These are phyloP conservation scores for Pseudozyma sp. DNA, from an alignment of 1,284 basidiomycete genomes.

Conservation along the genomic window DNA sequence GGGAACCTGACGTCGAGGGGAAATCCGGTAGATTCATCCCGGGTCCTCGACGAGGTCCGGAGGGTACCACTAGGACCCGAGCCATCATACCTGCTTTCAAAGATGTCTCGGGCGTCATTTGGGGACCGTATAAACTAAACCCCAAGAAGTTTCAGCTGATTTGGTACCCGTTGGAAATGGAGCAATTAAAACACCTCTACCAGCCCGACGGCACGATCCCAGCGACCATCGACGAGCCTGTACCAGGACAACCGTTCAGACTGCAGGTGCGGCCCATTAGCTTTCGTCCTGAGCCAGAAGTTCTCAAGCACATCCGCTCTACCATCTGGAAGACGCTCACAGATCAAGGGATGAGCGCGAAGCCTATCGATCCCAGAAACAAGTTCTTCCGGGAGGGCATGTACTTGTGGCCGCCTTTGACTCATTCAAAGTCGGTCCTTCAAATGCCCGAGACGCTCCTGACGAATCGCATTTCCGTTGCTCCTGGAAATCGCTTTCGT, in stretches of 20 bases:
- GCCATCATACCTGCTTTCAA: no score
- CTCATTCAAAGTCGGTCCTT: not conserved
- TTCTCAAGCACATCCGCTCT: not conserved
- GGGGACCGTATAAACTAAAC: no score
- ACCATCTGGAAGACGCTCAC: not conserved
- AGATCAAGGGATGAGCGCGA: not conserved
- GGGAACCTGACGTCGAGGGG: no score
- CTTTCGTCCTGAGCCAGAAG: not conserved
- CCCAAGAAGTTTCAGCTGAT: no score
- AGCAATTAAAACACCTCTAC: not conserved
- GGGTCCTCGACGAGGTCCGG: no score
- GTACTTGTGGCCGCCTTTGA: conserved; percentile 11
- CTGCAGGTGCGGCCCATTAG: not conserved
- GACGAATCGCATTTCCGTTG: not conserved
- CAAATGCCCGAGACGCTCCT: not conserved
- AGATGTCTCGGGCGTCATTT: no score
- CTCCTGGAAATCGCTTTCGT: not conserved
- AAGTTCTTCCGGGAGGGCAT: not conserved
- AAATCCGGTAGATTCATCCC: no score
- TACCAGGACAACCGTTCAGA: not conserved
- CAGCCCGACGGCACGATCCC: not conserved
- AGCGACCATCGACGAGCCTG: not conserved
- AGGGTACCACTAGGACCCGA: no score
- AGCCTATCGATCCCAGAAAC: not conserved
- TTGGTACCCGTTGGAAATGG: no score